Evolutionary conservation across 805 yeast genomes (phyloP), one percentile per base, ranked within the genome.

Genomic region (Hanseniaspora jakobsenii): DNA sequence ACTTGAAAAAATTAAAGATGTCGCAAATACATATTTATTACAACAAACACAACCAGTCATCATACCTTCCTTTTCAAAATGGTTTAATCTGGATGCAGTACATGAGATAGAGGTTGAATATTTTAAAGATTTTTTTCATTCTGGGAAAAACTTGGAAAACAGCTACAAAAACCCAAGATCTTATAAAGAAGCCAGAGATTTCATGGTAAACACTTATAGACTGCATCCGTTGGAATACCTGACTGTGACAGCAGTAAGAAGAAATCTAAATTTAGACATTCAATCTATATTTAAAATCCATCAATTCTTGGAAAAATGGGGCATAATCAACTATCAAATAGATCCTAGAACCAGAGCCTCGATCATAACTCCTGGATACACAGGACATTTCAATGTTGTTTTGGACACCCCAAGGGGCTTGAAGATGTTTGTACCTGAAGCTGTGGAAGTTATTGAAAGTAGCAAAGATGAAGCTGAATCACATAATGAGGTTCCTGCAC

Each of bases 401-500:
- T 77, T 75, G 55, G 96, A 87, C 60, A 82, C 94, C 0, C 96
- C 96, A 38, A 70, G 94, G 51, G 96, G 96, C 0, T 65, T 85
- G 17, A 42, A 42, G 27, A 35, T 75, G 50, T 67, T 77, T 44
- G 72, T 78, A 50, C 91, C 93, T 3, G 70, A 71, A 21, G 67
- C 75, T 41, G 69, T 78, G 14, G 82, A 77, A 47, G 81, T 84
- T 36, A 87, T 86, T 18, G 75, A 70, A 53, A 75, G 85, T 2
- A 86, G 85, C 8, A 83, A 79, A 17, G 24, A n/a, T 28, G 36
- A 22, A 12, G 13, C 21, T 6, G 30, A 14, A 19, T 16, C n/a
- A 9, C 14, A 14, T 14, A 10, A 24, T 24, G 27, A 24, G 10
- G 27, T 7, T 7, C 6, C 27, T 12, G 30, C 28, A n/a, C 21